Evolutionary conservation across 2,329 filamentous ascomycete genomes (phyloP).

Genomic region (Pseudopithomyces maydicus): DNA sequence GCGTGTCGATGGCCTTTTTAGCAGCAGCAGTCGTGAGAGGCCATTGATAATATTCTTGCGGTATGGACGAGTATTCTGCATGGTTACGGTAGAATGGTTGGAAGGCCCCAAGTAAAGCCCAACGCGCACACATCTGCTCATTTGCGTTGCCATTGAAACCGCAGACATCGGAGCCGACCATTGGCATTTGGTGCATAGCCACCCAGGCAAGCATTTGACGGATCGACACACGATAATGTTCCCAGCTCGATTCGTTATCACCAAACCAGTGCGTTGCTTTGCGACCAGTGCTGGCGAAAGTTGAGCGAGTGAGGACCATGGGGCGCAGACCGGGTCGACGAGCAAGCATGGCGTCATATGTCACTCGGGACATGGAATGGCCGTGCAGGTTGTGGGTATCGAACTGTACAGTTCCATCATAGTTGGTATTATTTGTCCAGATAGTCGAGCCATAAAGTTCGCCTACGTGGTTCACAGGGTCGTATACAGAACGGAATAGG

Average conservation of each 20-base stretch:
- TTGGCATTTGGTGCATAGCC: slow-evolving; percentile 54
- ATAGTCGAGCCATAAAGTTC: slow-evolving; percentile 56
- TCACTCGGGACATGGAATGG: slow-evolving; percentile 72
- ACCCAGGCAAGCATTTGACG: slow-evolving; percentile 52
- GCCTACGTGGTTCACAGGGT: slow-evolving; percentile 66
- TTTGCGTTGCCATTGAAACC: slow-evolving; percentile 73
- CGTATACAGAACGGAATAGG: slow-evolving; percentile 67
- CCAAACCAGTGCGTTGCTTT: slow-evolving; percentile 67
- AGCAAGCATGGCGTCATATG: slow-evolving; percentile 67
- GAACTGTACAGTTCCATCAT: slow-evolving; percentile 70
- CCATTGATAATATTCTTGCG: slow-evolving; percentile 78
- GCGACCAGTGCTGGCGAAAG: slow-evolving; percentile 72
- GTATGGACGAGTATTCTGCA: slow-evolving; percentile 58
- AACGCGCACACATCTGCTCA: slow-evolving; percentile 74
- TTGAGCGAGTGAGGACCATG: slow-evolving; percentile 75
- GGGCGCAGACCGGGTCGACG: slow-evolving; percentile 69
- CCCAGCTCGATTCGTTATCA: slow-evolving; percentile 56
- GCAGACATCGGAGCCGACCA: slow-evolving; percentile 69
- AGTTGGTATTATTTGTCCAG: slow-evolving; percentile 69
- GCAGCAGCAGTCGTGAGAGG: slow-evolving; percentile 66
- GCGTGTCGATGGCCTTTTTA: slow-evolving; percentile 69
- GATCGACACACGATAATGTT: slow-evolving; percentile 50
- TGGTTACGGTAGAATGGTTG: slow-evolving; percentile 79
- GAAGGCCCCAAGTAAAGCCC: slow-evolving; percentile 75
- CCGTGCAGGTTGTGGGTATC: slow-evolving; percentile 82